phyloP scores from a whole-genome alignment of 805 yeast species.

The Pichia exigua region DNA sequence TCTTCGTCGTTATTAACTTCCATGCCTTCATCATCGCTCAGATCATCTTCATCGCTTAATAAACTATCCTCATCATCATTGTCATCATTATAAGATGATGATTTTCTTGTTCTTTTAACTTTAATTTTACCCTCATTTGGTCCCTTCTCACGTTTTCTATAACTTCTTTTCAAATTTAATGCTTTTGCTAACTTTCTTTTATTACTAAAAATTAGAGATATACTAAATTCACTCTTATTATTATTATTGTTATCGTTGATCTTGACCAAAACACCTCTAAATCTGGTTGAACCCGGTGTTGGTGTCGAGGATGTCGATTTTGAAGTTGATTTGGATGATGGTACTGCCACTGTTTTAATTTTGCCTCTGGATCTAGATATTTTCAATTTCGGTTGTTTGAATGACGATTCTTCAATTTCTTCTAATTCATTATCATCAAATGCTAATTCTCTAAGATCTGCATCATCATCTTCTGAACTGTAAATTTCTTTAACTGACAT shows the following conservation, averaged over 20 bases:
- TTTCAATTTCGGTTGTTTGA: background rate
- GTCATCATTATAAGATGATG: background rate
- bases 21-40: conserved; percentile 5
- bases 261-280: background rate
- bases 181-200: background rate
- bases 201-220: background rate
- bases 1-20: background rate
- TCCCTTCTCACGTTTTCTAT: background rate
- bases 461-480: background rate
- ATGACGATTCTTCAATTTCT: background rate
- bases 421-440: conserved; percentile 19
- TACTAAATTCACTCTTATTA: background rate
- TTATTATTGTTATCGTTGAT: conserved; percentile 10
- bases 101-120: background rate
- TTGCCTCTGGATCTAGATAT: background rate
- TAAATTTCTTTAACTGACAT: background rate
- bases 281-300: background rate
- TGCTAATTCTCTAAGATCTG: background rate
- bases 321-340: background rate
- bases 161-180: background rate
- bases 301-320: background rate
- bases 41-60: conserved; percentile 5
- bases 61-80: background rate
- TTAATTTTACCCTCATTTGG: background rate
- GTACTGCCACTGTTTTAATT: background rate